Conservation (phyloP, 331 rosid species). For the Quercus tomentella region DNA sequence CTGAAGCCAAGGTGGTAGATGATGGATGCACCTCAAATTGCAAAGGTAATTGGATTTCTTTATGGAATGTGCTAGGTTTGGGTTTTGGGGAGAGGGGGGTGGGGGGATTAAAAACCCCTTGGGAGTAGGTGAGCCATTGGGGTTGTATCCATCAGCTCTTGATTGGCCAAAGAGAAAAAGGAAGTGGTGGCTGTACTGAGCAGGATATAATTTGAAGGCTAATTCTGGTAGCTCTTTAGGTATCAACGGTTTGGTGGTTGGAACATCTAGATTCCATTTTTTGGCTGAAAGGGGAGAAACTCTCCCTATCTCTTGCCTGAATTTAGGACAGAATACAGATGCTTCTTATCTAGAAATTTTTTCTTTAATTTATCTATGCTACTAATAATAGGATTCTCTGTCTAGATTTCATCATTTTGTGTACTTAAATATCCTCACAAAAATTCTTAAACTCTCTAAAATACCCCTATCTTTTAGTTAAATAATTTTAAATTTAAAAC, state of each 20-base stretch:
- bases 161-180: neutral
- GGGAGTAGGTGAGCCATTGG: neutral
- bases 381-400: too few species aligned
- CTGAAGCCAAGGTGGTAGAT: slow-evolving; percentile 44
- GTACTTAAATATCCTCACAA: too few species aligned
- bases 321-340: neutral
- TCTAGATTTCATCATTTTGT: too few species aligned
- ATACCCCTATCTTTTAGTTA: too few species aligned
- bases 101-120: neutral
- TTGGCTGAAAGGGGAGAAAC: too few species aligned
- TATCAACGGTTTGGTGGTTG: neutral
- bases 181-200: neutral
- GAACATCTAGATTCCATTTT: neutral
- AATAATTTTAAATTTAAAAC: too few species aligned
- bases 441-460: too few species aligned
- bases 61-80: neutral
- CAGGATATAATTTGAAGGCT: neutral
- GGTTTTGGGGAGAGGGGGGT: neutral
- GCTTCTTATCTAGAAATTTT: neutral
- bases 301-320: neutral
- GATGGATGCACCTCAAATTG: slow-evolving; percentile 39
- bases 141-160: neutral
- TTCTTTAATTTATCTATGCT: neutral
- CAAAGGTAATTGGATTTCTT: slow-evolving; percentile 36
- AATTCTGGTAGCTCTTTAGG: neutral